Evolutionary conservation across 495 filamentous ascomycete species (phyloP), one percentile per base, ranked within the genome.

Genomic region (Beverwykella pulmonaria): DNA sequence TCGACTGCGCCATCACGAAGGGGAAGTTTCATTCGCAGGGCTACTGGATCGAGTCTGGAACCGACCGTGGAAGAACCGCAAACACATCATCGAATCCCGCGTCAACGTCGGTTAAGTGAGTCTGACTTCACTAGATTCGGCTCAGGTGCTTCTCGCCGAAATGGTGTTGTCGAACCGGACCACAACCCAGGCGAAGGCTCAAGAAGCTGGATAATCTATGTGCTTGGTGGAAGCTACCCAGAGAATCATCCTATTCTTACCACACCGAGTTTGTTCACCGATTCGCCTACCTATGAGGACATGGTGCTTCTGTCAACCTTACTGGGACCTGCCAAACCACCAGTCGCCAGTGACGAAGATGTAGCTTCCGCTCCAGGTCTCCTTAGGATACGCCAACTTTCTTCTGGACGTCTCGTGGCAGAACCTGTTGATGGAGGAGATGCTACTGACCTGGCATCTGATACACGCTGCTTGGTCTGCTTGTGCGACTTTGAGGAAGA

Each of bases 141-240:
- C 2, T 84, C 86, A 36, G 87, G 87, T 53, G 81, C 86, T 19
- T 80, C 86, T 30, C 77, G 87, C 48, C 80, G 87, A 41, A 88
- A 90, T 72, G 87, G 87, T 14, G 83, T 90, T 20, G 86, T 90
- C 53, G 87, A 87, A 65, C 86, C 87, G 15, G 87, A 88, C 66
- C 78, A 83, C 49, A 74, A 80, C 17, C 67, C 81, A 34, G 79
- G 81, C 30, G 69, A 73, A 53, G 70, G 75, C 23, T 68, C 75
- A 59, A 80, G 89, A 72, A 91, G 86, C 73, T 92, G 88, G 89
- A 82, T 92, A 69, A 91, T 92, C 22, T 92, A 92, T 73, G 88
- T 92, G 12, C 86, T 92, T 53, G 89, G 89, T 50, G 89, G 89
- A 26, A 90, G 87, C 61, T 82, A 91, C 29, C 88, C 89, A 3